Base-by-base conservation (phyloP, 805 yeast species). In the Candida caryicola region DNA sequence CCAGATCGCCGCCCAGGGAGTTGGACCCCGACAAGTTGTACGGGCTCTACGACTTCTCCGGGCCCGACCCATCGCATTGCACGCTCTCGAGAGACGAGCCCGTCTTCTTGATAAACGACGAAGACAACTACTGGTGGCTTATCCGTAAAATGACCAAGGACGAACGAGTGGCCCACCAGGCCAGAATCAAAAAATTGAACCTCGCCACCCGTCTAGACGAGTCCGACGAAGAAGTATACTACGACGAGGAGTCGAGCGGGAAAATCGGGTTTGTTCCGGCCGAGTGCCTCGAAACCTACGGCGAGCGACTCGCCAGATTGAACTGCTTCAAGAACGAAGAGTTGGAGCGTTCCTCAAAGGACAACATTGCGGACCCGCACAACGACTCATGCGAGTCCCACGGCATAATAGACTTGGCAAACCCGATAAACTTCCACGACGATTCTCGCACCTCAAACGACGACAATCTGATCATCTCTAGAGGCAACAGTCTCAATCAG, bases 111-210 rank as follows among this genome's bases (percentile, higher is more conserved):
- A 64, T 93, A 25, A 89, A 88, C 55, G 99, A 93, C 55, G 81
- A 85, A 34, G 96, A 93, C 62, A 76, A 86, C 44, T 93, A 93
- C 63, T 93, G 99, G 99, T 93, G 99, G 98, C 69, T 91, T 8
- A 91, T 93, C 19, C 59, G 67, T 19, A 72, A 75, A 41, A 40
- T 66, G 33, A 54, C 60, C 10, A 66, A 63, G 43, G 43, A 48
- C 13, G 71, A 67, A 43, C 44, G 49, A 60, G 75, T 51, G 57
- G 13, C 29, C 17, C 40, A 46, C n/a, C 71, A 43, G 68, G 19
- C 35, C 29, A 16, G 19, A 41, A 38, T 21, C 6, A 18, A 35
- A 34, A 29, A 38, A 50, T 31, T 33, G 43, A 29, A 28, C 38
- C 19, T 14, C 23, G 33, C 33, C 19, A 44, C 43, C 29, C 36